Evolutionary conservation across 768 basidiomycete species (phyloP), one percentile per base, ranked within the genome.

Genomic region (Gautieria morchelliformis): DNA sequence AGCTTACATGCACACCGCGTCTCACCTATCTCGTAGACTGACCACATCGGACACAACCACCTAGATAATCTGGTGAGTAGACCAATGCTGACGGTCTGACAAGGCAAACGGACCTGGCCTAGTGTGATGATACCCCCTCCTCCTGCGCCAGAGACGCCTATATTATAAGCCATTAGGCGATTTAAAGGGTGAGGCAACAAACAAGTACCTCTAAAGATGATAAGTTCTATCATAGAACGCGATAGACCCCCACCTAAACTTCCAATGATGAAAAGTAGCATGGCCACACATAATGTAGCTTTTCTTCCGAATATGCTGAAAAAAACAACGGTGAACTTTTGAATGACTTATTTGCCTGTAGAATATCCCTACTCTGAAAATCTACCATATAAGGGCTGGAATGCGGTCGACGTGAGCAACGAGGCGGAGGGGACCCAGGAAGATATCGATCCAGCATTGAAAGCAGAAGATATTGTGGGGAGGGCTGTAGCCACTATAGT

Each of bases 391-490:
- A 76, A 67, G 3, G 75, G 75, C 68, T 84, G 84, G 62, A 84
- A 83, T 19, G 78, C 77, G 1, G 81, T 83, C 0, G 80, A 81
- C 0, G 84, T 86, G 49, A 87, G 71, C 35, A 89, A 75, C 63
- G 87, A 88, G 0, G 80, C 78, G 0, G 84, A 84, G 0, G 84
- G 86, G 2, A 89, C 84, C 86, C 85, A 89, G 5, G 82, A 83
- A 24, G 75, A 71, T 24, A 83, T 74, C 4, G 80, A 75, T 4
- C 84, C 81, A 0, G 85, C 81, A 53, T 82, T 73, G 68, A 89
- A 89, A 3, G 78, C 75, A 20, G 75, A 63, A 4, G 85, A 81
- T 48, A 90, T 80, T 0, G 82, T 85, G 0, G 87, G 84, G n/a
- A 89, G 70, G 1, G 85, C 82, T 0, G 87, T 88, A 0, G 84